Evolutionary conservation across 2,329 filamentous ascomycete genomes (phyloP).

Genomic region (Sporothrix sp.): DNA sequence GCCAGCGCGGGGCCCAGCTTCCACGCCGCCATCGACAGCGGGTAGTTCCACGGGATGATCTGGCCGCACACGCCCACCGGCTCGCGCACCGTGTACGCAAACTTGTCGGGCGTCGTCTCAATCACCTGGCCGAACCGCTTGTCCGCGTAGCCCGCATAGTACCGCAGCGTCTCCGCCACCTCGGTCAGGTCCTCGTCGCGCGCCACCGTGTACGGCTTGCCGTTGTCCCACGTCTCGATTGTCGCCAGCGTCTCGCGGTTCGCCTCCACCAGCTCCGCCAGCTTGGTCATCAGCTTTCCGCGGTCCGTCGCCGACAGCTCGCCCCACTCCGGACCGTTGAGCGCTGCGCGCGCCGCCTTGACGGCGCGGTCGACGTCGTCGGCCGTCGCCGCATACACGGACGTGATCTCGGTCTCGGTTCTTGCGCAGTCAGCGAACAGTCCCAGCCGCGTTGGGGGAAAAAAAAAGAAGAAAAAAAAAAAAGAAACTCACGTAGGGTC

Average conservation of each 20-base stretch:
- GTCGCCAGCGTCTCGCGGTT: conserved; percentile 31
- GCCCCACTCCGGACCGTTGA: conserved; percentile 12
- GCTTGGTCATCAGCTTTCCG: conserved; percentile 31
- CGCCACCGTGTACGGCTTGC: conserved; percentile 42
- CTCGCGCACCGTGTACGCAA: conserved; percentile 60
- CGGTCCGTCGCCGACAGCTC: conserved; percentile 21
- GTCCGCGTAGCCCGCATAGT: conserved; percentile 66
- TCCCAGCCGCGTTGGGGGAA: not conserved
- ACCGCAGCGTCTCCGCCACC: conserved; percentile 42
- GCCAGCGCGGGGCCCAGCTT: conserved; percentile 59
- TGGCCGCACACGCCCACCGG: conserved; percentile 59
- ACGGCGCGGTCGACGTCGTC: conserved; percentile 16
- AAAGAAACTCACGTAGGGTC: conserved; percentile 52
- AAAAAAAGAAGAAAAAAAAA: not conserved
- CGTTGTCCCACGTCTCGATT: conserved; percentile 72
- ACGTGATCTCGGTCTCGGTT: conserved; percentile 13
- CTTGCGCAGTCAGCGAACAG: not conserved
- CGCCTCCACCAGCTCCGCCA: conserved; percentile 35
- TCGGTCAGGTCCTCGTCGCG: conserved; percentile 12
- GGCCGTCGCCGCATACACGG: conserved; percentile 12
- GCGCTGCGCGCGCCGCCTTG: conserved; percentile 16
- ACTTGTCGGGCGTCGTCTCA: conserved; percentile 47
- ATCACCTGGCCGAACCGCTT: conserved; percentile 64
- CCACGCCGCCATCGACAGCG: conserved; percentile 60
- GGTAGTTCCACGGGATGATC: conserved; percentile 70